Evolutionary conservation across 306 rosid genomes (phyloP), one percentile per base, ranked within the genome.

Genomic region (Rosa multiflora): DNA sequence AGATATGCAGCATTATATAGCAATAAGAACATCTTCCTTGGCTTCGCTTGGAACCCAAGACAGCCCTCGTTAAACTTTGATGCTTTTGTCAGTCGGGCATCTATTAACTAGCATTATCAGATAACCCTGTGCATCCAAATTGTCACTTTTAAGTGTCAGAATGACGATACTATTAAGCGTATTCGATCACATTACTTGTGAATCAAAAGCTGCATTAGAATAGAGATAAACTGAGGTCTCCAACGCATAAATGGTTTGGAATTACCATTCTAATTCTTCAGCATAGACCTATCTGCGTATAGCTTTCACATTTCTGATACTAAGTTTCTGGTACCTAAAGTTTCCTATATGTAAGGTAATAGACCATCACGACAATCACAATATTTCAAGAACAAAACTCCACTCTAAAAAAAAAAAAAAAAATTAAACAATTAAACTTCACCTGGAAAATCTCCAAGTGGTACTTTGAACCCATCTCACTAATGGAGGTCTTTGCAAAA

Each of bases 361-460:
- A 74, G 75, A 70, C 6, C 42, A 3, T 56, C 40, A 29, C 39
- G 69, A 43, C 6, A 56, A 29, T 44, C 11, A 6, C 35, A 23
- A 52, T 51, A 37, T 14, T 32, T 32, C 37, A 11, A 70, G 20
- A 70, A 29, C 39, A 46, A 7, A 73, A 37, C 5, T 61, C 1
- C 47, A 44, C 10, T 2, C 47, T 44, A 8, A 44, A 43, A n/a
- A n/a, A n/a, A n/a, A 0, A 6, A 42, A 44, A 44, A 44, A 81
- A 81, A 64, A 4, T 1, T 67, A 69, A 64, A 63, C 40, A 72
- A 53, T 51, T 40, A 73, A 77, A 32, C 8, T 64, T 82, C 63
- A 90, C 98, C 98, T 88, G 94, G 70, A 95, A 95, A 59, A 92
- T 89, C 83, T 92, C 99, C 88, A 90, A 76, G 67, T 75, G 90